Conservation (phyloP, 2,329 filamentous ascomycete species). For the Helminthosporium solani region DNA sequence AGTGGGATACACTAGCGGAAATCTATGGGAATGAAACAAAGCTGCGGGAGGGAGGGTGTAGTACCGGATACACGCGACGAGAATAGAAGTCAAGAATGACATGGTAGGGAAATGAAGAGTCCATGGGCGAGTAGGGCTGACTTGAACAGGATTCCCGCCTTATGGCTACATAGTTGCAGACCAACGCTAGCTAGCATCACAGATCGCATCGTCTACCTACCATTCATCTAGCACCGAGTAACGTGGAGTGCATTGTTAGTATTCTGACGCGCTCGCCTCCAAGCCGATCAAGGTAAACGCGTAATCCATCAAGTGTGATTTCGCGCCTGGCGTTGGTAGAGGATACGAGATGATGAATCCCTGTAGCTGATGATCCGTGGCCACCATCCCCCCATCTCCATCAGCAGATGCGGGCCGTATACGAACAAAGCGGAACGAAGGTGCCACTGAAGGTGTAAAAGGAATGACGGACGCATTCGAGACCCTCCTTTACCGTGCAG, state of each 20-base stretch:
- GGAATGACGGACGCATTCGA: neutral
- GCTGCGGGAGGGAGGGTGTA: neutral
- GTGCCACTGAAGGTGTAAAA: neutral
- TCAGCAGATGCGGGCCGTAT: neutral
- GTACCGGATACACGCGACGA: neutral
- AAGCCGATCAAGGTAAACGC: neutral
- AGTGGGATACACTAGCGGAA: neutral
- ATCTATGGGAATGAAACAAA: slow-evolving; percentile 4
- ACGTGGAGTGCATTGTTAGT: neutral
- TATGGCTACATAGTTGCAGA: neutral
- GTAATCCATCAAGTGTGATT: neutral
- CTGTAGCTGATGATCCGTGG: too few species aligned
- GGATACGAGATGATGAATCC: neutral
- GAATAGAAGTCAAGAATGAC: slow-evolving; percentile 3
- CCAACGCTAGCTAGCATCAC: slow-evolving; percentile 4
- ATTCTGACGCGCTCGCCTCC: slow-evolving; percentile 2
- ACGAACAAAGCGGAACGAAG: neutral
- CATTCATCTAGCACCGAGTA: neutral
- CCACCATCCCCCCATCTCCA: too few species aligned
- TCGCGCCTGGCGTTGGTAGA: neutral
- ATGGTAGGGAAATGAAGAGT: slow-evolving; percentile 9
- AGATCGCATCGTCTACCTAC: neutral
- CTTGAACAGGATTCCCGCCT: neutral
- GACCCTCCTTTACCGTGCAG: neutral
- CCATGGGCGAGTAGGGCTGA: slow-evolving; percentile 12